A percentile compares a stretch with the other conserved stretches of the same genome.
phyloP scores from a whole-genome alignment of 2,329 filamentous ascomycete genomes.

The Colletotrichum tropicicola region DNA sequence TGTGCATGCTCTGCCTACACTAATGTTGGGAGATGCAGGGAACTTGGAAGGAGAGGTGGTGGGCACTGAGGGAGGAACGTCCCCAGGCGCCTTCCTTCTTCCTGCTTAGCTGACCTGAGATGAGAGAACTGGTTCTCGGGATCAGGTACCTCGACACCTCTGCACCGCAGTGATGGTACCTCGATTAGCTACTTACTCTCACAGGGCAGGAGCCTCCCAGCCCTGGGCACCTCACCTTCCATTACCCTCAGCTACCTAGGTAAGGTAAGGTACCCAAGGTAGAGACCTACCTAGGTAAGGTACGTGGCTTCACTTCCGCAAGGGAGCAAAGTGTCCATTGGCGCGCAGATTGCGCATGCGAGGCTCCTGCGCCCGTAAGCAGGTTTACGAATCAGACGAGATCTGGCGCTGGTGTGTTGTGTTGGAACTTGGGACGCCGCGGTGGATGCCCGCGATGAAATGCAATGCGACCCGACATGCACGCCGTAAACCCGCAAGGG shows the following conservation, averaged over 20 bases:
- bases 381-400: slow-evolving; percentile 16
- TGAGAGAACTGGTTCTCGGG: slow-evolving; percentile 13
- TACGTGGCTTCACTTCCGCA: background rate
- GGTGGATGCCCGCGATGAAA: slow-evolving; percentile 2
- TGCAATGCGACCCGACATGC: slow-evolving; percentile 19
- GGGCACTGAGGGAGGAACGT: too few relatives aligned
- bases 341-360: slow-evolving; percentile 18
- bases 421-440: slow-evolving; percentile 24
- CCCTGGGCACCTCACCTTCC: too few relatives aligned
- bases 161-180: background rate
- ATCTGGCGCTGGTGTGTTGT: background rate
- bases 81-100: too few relatives aligned
- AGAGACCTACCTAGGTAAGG: background rate
- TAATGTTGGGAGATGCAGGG: too few relatives aligned
- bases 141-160: background rate
- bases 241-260: too few relatives aligned
- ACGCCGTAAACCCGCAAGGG: slow-evolving; percentile 15
- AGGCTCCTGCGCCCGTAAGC: slow-evolving; percentile 11
- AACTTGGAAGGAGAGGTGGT: too few relatives aligned
- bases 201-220: too few relatives aligned
- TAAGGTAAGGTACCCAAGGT: background rate
- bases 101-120: background rate
- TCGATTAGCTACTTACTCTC: background rate
- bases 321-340: slow-evolving; percentile 13
- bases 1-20: background rate